Evolutionary conservation across 192 early-diverging fungal species (phyloP).

Genomic region (Coemansia sp.): DNA sequence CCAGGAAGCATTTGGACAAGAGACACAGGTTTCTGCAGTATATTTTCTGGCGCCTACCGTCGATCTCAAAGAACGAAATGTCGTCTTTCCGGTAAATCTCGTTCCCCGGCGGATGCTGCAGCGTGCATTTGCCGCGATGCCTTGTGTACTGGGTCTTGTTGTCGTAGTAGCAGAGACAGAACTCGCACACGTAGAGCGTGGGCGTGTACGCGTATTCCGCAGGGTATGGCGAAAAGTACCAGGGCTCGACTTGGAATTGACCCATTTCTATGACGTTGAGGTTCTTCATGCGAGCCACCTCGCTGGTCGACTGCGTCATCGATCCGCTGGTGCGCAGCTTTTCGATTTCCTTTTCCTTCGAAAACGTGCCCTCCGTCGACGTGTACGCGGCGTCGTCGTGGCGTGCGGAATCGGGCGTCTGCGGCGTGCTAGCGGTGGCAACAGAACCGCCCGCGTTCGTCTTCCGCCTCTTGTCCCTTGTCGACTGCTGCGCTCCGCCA

Average conservation of each 20-base stretch:
- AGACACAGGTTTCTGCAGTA: slow-evolving; percentile 97
- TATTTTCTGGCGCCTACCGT: slow-evolving; percentile 86
- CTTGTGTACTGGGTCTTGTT: slow-evolving; percentile 71
- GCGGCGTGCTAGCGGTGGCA: slow-evolving; percentile 38
- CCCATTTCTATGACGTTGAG: slow-evolving; percentile 92
- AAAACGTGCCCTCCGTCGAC: slow-evolving; percentile 59
- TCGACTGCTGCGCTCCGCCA: slow-evolving; percentile 28
- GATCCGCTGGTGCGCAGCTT: slow-evolving; percentile 89
- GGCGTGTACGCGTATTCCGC: slow-evolving; percentile 75
- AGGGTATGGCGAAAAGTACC: slow-evolving; percentile 99
- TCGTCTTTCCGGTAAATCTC: slow-evolving; percentile 95
- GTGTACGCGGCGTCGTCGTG: slow-evolving; percentile 51
- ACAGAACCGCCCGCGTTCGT: slow-evolving; percentile 51
- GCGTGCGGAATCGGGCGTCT: slow-evolving; percentile 41
- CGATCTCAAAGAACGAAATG: slow-evolving; percentile 97
- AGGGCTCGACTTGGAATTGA: slow-evolving; percentile 86
- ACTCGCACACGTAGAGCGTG: slow-evolving; percentile 93
- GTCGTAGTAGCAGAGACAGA: slow-evolving; percentile 84
- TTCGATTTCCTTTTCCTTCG: slow-evolving; percentile 95
- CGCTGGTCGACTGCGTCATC: slow-evolving; percentile 95
- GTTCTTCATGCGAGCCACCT: slow-evolving; percentile 94
- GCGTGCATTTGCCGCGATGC: slow-evolving; percentile 82
- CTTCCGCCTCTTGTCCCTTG: slow-evolving; percentile 53
- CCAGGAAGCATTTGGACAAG: slow-evolving; percentile 94
- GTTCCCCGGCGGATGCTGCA: slow-evolving; percentile 97